Percentiles rank a stretch among this genome's conserved stretches.
These are phyloP conservation scores for Friedmanniomyces simplex DNA, from an alignment of 495 filamentous ascomycete genomes.

Conservation along the genomic window DNA sequence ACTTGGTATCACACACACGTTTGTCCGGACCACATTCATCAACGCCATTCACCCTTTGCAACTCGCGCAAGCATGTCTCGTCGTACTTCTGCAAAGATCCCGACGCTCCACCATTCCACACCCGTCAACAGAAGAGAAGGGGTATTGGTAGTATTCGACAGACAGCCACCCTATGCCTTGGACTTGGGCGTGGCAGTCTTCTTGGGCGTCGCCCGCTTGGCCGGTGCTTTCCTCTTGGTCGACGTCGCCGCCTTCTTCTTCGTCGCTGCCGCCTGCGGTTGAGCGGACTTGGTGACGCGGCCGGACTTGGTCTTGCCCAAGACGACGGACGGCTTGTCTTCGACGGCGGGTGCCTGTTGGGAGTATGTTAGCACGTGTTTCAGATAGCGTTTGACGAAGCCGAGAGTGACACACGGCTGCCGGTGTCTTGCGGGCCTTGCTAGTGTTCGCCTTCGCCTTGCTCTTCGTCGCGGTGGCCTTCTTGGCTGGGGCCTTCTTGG, in stretches of 20 bases:
- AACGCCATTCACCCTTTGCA: constrained; percentile 14
- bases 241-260: neutral
- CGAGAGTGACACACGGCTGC: constrained; percentile 29
- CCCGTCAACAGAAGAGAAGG: neutral
- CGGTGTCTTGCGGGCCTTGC: constrained; percentile 35
- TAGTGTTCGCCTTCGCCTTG: constrained; percentile 31
- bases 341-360: constrained; percentile 48
- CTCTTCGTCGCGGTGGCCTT: constrained; percentile 42
- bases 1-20: constrained; percentile 16
- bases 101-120: neutral
- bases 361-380: too few relatives aligned
- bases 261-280: constrained; percentile 30
- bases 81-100: too few relatives aligned
- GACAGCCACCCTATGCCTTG: constrained; percentile 6
- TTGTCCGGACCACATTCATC: neutral
- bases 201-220: constrained; percentile 42
- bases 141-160: too few relatives aligned
- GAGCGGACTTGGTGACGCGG: constrained; percentile 68
- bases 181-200: constrained; percentile 25
- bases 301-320: constrained; percentile 85
- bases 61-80: too few relatives aligned
- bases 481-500: constrained; percentile 42
- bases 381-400: too few relatives aligned
- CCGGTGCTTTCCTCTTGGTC: constrained; percentile 36
- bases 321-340: constrained; percentile 62